These are phyloP conservation scores for Penicillium sp. DNA, from an alignment of 2,329 filamentous ascomycete genomes.

Conservation along the genomic window DNA sequence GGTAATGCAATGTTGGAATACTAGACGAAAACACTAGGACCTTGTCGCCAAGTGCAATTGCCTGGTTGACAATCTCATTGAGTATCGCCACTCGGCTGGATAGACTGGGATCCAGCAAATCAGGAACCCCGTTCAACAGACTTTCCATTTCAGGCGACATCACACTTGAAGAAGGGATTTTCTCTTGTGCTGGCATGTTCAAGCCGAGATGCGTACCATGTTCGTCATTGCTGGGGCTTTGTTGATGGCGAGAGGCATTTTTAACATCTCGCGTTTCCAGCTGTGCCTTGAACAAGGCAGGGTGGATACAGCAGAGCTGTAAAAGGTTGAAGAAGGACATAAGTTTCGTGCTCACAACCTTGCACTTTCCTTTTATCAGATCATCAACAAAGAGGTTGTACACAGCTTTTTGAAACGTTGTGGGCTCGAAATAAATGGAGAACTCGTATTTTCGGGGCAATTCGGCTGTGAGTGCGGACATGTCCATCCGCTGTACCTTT, in stretches of 20 bases:
- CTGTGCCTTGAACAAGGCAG: conserved; percentile 51
- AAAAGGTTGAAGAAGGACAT: conserved; percentile 57
- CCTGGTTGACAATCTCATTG: conserved; percentile 66
- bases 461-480: conserved; percentile 62
- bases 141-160: conserved; percentile 31
- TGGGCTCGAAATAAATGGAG: conserved; percentile 70
- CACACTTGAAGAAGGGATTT: background rate
- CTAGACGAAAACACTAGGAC: conserved; percentile 78
- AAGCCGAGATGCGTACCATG: no score
- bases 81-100: conserved; percentile 70
- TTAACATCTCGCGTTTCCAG: conserved; percentile 31
- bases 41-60: conserved; percentile 64
- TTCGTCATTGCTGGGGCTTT: background rate
- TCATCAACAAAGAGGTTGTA: conserved; percentile 54
- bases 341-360: conserved; percentile 24
- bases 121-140: conserved; percentile 31
- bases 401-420: conserved; percentile 59
- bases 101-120: conserved; percentile 46
- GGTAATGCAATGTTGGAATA: conserved; percentile 65
- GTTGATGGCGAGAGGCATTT: background rate
- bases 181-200: conserved; percentile 6
- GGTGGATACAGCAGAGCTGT: conserved; percentile 59
- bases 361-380: no score
- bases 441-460: conserved; percentile 79
- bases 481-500: conserved; percentile 74